A percentile compares a stretch with the other conserved stretches of the same genome.
These are phyloP conservation scores for Arabidopsis hybrid DNA, from an alignment of 441 rosid species.

Conservation along the genomic window DNA sequence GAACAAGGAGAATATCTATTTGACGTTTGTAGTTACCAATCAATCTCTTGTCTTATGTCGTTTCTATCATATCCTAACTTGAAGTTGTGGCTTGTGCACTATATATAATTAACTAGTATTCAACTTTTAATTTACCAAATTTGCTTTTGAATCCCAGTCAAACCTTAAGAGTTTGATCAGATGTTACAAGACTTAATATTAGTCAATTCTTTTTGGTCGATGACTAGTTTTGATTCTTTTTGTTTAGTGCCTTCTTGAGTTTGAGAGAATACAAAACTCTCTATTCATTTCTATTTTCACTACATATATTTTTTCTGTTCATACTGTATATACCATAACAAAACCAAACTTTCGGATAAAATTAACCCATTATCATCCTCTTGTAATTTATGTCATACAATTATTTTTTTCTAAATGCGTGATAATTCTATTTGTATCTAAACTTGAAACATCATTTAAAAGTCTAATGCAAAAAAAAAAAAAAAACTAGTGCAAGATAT, in stretches of 20 bases:
- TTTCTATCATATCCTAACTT: constrained; percentile 42
- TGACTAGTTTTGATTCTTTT: constrained; percentile 25
- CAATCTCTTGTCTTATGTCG: constrained; percentile 44
- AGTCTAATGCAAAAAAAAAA: background rate
- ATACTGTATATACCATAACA: background rate
- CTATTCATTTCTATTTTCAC: background rate
- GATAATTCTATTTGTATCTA: background rate
- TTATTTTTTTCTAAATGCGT: background rate
- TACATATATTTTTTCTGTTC: background rate
- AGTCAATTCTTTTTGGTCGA: constrained; percentile 22
- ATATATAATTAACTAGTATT: constrained; percentile 21
- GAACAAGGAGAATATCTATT: constrained; percentile 45
- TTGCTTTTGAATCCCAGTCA: constrained; percentile 35
- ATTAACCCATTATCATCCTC: background rate
- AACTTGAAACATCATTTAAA: background rate
- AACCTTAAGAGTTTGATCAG: constrained; percentile 27
- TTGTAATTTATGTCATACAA: background rate
- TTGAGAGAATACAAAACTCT: constrained; percentile 4
- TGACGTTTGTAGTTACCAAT: constrained; percentile 45
- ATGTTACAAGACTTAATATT: constrained; percentile 27
- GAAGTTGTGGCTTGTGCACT: constrained; percentile 30
- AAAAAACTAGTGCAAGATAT: no score
- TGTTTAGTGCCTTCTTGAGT: background rate
- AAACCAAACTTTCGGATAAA: background rate
- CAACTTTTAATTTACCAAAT: constrained; percentile 19